A percentile compares a stretch with the other conserved stretches of the same genome.
These are phyloP conservation scores for Quercus engelmannii DNA, from an alignment of 306 rosid genomes.

Conservation along the genomic window DNA sequence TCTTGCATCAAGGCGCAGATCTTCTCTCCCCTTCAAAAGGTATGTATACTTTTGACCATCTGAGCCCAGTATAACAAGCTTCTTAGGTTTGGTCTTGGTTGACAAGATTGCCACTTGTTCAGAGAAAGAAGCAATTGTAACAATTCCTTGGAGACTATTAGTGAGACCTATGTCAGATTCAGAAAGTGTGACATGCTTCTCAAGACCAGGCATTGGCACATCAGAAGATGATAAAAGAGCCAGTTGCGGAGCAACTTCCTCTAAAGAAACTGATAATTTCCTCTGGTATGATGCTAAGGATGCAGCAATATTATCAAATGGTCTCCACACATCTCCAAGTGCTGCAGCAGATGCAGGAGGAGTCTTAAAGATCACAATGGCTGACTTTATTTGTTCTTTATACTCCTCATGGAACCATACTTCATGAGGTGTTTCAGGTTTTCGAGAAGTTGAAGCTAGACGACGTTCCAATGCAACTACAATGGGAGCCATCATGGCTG, in stretches of 20 bases:
- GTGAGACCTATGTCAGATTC: conserved; percentile 48
- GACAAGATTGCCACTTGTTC: conserved; percentile 79
- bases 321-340: conserved; percentile 84
- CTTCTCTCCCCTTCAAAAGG: conserved; percentile 96
- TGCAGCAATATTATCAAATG: conserved; percentile 85
- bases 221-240: conserved; percentile 78
- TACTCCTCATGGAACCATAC: conserved; percentile 92
- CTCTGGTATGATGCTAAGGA: conserved; percentile 92
- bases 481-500: conserved; percentile 99
- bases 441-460: conserved; percentile 86
- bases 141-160: conserved; percentile 59
- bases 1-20: conserved; percentile 95
- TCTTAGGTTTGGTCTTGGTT: conserved; percentile 96
- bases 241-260: conserved; percentile 84
- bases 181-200: conserved; percentile 60
- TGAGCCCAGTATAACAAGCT: conserved; percentile 80
- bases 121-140: conserved; percentile 78
- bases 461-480: conserved; percentile 96
- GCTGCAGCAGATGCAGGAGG: conserved; percentile 79
- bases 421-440: conserved; percentile 97
- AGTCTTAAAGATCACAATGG: conserved; percentile 66
- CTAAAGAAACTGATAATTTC: conserved; percentile 76
- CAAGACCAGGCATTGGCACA: conserved; percentile 98
- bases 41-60: conserved; percentile 90
- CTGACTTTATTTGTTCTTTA: conserved; percentile 65